Evolutionary conservation across 768 basidiomycete species (phyloP), one percentile per base, ranked within the genome.

Genomic region (Coprinellus micaceus): DNA sequence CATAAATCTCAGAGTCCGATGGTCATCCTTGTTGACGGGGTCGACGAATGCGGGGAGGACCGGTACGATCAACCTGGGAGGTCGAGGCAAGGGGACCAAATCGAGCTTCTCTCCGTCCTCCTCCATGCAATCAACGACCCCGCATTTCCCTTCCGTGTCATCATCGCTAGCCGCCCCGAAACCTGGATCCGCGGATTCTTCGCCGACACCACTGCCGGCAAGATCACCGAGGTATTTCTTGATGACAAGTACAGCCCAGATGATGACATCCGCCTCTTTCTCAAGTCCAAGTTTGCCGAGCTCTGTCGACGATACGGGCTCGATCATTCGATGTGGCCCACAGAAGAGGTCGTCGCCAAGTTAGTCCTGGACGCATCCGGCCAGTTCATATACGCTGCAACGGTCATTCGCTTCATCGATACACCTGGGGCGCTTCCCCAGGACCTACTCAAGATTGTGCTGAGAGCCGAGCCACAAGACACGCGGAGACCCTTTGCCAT

Each of bases 311-410:
- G 19, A 13, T 33, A 33, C 33, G 13, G 13, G 7, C 13, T 33
- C 13, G 33, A 6, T 33, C 33, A 6, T 43, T 21, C 40, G 7
- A 17, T 43, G n/a, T 54, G 53, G 53, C 44, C 44, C 15, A 45
- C 26, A 3, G 28, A 47, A 5, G 13, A 24, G 4, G 53, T 24
- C 3, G 24, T 54, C 15, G 19, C 12, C 3, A 47, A 4, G 9
- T 25, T 54, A 1, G 53, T 54, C 9, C 24, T 9, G 12, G 19
- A n/a, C 5, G 41, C 53, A 2, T 54, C 53, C 6, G 53, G 53
- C 2, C 53, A 54, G 44, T 47, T 54, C 28, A 54, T 54, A 11
- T 54, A 54, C 24, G 53, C 41, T 13, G 53, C 53, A 22, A 54
- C 53, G 7, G 53, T 47, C 3, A 29, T 46, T 25, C 44, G 30